phyloP scores from a whole-genome alignment of 768 basidiomycete species.

The Leccinum uliginosum region DNA sequence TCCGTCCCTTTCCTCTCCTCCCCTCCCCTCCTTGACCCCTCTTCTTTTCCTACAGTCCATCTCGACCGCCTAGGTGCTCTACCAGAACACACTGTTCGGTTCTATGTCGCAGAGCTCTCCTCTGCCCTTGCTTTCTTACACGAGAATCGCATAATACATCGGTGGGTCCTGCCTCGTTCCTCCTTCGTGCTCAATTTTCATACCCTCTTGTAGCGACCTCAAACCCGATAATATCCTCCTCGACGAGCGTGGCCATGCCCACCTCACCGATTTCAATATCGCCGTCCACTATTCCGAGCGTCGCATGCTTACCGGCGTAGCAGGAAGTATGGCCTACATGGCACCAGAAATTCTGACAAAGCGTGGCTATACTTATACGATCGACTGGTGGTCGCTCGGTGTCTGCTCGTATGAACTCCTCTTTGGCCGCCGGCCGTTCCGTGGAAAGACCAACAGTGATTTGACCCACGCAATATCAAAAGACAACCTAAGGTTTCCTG shows the following conservation, averaged over 20 bases:
- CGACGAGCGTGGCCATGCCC: constrained; percentile 93
- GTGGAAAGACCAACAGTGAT: constrained; percentile 89
- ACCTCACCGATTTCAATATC: constrained; percentile 98
- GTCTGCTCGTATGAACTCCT: constrained; percentile 91
- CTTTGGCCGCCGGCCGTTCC: constrained; percentile 88
- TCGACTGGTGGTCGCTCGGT: constrained; percentile 97
- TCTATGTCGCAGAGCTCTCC: constrained; percentile 87
- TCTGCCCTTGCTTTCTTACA: constrained; percentile 89
- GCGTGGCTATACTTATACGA: constrained; percentile 89
- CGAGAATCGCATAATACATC: constrained; percentile 91
- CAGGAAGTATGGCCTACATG: constrained; percentile 99
- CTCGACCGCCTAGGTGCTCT: constrained; percentile 76
- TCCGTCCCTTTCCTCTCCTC: constrained; percentile 35
- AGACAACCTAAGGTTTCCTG: constrained; percentile 85
- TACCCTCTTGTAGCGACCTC: constrained; percentile 58
- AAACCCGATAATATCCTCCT: constrained; percentile 98
- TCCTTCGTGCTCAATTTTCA: background rate
- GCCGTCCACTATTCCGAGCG: constrained; percentile 94
- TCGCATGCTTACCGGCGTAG: constrained; percentile 80
- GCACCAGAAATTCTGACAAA: constrained; percentile 87
- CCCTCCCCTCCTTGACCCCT: background rate
- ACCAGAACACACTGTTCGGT: constrained; percentile 74
- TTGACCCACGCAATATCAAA: constrained; percentile 90
- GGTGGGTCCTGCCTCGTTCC: constrained; percentile 47
- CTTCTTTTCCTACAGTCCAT: constrained; percentile 55